Conservation (phyloP, 2,329 filamentous ascomycete species). For the Stagonosporopsis rhizophila region DNA sequence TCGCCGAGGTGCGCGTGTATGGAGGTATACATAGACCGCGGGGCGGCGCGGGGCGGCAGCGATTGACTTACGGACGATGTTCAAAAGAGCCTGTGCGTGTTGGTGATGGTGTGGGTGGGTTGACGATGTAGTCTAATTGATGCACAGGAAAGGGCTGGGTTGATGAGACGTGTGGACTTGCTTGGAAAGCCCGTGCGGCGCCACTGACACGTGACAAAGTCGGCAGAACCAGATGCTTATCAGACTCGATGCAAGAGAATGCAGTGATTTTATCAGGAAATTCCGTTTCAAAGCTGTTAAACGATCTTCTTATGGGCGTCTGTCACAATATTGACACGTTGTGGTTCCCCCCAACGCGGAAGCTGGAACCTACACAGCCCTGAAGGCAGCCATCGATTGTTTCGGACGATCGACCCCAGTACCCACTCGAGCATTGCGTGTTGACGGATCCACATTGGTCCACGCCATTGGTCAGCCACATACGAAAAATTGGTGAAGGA, state of each 20-base stretch:
- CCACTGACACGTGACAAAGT: constrained; percentile 42
- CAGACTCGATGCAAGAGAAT: constrained; percentile 24
- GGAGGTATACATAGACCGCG: constrained; percentile 25
- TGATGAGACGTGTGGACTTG: constrained; percentile 45
- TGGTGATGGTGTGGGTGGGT: constrained; percentile 45
- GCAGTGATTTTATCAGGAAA: constrained; percentile 23
- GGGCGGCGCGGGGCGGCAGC: constrained; percentile 21
- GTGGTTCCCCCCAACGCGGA: constrained; percentile 25
- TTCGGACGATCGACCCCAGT: constrained; percentile 34
- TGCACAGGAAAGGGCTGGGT: constrained; percentile 49
- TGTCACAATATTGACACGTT: constrained; percentile 43
- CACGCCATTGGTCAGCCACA: constrained; percentile 19
- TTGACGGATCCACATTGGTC: constrained; percentile 30
- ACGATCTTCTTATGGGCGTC: constrained; percentile 25
- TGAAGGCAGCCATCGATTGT: constrained; percentile 35
- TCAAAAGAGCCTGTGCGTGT: constrained; percentile 46
- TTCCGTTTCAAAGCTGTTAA: constrained; percentile 5
- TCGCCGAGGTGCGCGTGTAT: constrained; percentile 22
- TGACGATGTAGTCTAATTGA: constrained; percentile 50
- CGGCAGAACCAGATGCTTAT: constrained; percentile 30
- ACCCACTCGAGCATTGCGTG: constrained; percentile 29
- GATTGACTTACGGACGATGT: constrained; percentile 46
- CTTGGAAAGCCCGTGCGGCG: constrained; percentile 30
- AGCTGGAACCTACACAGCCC: constrained; percentile 29
- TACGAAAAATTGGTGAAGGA: background rate